These are phyloP conservation scores for Lathyrus aphaca DNA, from an alignment of 306 rosid genomes.

Conservation along the genomic window DNA sequence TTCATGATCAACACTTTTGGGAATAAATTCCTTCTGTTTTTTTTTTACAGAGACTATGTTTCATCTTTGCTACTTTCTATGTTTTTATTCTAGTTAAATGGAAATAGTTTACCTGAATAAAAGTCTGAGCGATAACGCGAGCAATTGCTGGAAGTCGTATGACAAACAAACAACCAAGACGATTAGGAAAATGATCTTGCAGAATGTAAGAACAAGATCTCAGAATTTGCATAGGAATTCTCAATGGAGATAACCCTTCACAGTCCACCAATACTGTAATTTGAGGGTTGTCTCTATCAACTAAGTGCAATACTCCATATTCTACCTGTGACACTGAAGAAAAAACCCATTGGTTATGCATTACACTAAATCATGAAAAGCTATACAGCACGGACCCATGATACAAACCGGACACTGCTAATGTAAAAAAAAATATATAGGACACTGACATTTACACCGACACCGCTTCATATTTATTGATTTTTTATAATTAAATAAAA, in stretches of 20 bases:
- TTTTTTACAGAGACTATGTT: not conserved
- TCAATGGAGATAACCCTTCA: slow-evolving; percentile 88
- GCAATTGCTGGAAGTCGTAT: slow-evolving; percentile 85
- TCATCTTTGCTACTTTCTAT: slow-evolving; percentile 10
- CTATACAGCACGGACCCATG: too few species aligned
- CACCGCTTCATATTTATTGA: too few species aligned
- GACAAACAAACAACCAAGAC: slow-evolving; percentile 86
- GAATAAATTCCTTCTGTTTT: slow-evolving; percentile 4
- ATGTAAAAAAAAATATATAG: too few species aligned
- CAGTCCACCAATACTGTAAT: slow-evolving; percentile 94
- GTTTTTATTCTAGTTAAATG: slow-evolving; percentile 23
- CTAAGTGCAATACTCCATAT: slow-evolving; percentile 71
- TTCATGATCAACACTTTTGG: slow-evolving; percentile 2
- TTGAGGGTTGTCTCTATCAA: slow-evolving; percentile 65
- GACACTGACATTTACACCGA: too few species aligned
- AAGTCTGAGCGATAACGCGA: slow-evolving; percentile 85
- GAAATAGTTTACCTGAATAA: slow-evolving; percentile 63
- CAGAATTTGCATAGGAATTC: slow-evolving; percentile 83
- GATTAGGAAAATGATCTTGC: slow-evolving; percentile 95
- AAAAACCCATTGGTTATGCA: slow-evolving; percentile 45
- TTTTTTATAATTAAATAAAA: too few species aligned
- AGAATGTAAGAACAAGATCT: slow-evolving; percentile 82
- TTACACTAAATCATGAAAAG: slow-evolving; percentile 28
- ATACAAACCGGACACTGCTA: too few species aligned
- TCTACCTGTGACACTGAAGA: slow-evolving; percentile 94